Evolutionary conservation across 306 rosid species (phyloP), one percentile per base, ranked within the genome.

Genomic region (Vigna mungo): DNA sequence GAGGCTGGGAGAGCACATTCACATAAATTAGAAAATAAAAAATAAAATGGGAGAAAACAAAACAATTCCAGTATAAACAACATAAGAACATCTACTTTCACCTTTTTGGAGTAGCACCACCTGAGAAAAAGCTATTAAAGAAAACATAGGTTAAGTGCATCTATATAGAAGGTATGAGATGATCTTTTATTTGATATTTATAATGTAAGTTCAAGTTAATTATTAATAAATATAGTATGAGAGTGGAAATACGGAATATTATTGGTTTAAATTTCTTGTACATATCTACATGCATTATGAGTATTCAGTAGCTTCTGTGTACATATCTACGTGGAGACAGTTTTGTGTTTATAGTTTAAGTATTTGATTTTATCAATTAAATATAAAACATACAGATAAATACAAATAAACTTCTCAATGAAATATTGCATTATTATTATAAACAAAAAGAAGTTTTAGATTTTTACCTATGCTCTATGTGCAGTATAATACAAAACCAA

Each of bases 281-380:
- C 51, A n/a, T n/a, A n/a, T n/a, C n/a, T n/a, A n/a, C n/a, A n/a
- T n/a, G n/a, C 64, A 27, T n/a, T 44, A 56, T 37, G 9, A 12
- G 34, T 55, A 46, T 39, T 58, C 79, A 37, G 5, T 30, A 62
- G 56, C 17, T 58, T 54, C 68, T 10, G 58, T 11, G 37, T 32
- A 62, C 41, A 44, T 54, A 56, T 62, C 46, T 76, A 71, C 64
- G 46, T 47, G 82, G 51, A 53, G 55, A 55, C 17, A 55, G 2
- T 27, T 65, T 54, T 9, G 56, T 30, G 37, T 43, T 39, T 55
- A 27, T 11, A 12, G 39, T 47, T 59, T 30, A 65, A 34, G 68
- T 60, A 78, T 27, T 27, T 55, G 16, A 43, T n/a, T 80, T 54
- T 14, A 74, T 32, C 27, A 44, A 63, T 37, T 52, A 48, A 55